Evolutionary conservation across 768 basidiomycete species (phyloP).

Genomic region (Tricholoma hemisulphureum): DNA sequence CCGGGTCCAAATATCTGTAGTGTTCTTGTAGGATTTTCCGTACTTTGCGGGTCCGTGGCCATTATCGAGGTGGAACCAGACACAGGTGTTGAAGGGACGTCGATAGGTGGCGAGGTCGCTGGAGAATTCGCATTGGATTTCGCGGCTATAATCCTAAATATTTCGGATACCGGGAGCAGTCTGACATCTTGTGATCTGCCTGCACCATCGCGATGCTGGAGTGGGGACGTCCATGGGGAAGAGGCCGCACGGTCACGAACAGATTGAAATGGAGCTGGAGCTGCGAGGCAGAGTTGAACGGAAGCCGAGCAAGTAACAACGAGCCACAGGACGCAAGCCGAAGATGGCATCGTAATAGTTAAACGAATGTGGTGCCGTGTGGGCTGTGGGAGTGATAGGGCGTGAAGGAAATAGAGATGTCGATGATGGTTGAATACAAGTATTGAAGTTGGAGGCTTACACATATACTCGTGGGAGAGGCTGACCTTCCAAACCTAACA

Average conservation of each 20-base stretch:
- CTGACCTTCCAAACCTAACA: neutral
- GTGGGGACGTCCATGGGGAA: neutral
- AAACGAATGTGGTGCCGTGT: constrained; percentile 17
- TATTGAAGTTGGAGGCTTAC: neutral
- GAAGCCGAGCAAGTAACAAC: neutral
- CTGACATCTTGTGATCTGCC: neutral
- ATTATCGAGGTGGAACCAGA: constrained; percentile 1
- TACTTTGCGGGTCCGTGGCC: neutral
- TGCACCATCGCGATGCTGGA: neutral
- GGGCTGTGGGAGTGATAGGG: constrained; percentile 10
- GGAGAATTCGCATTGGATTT: neutral
- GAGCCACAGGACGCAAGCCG: neutral
- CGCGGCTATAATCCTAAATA: constrained; percentile 17
- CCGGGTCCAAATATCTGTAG: neutral
- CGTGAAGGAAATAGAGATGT: neutral
- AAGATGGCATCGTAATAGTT: constrained; percentile 1
- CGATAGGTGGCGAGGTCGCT: neutral
- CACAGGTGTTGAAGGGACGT: neutral
- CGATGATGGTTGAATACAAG: constrained; percentile 7
- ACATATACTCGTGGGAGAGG: neutral
- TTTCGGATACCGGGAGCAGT: constrained; percentile 14
- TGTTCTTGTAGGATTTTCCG: neutral
- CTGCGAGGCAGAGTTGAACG: neutral
- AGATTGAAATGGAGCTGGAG: constrained; percentile 1
- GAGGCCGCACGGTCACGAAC: neutral